phyloP scores from a whole-genome alignment of 305 asterid genomes.

The Galium porrigens region DNA sequence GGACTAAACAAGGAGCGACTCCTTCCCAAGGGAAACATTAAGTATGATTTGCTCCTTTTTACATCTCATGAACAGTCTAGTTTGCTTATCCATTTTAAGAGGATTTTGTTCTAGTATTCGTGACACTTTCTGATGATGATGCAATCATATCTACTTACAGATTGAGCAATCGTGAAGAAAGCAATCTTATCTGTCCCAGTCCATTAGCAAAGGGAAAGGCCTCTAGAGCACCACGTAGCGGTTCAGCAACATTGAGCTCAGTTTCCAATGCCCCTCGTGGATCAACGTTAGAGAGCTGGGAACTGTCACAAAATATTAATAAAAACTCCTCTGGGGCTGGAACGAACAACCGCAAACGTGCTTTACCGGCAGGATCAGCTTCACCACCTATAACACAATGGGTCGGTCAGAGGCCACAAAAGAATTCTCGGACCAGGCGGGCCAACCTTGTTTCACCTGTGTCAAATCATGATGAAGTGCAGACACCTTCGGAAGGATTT shows the following conservation, averaged over 20 bases:
- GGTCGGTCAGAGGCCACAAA: constrained; percentile 95
- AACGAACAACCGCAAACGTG: constrained; percentile 63
- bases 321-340: constrained; percentile 50
- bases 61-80: neutral
- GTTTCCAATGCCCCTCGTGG: constrained; percentile 40
- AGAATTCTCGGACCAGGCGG: constrained; percentile 82
- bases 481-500: constrained; percentile 61
- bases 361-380: constrained; percentile 59
- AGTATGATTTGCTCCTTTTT: constrained; percentile 31
- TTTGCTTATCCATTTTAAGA: neutral
- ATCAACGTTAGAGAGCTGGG: constrained; percentile 74
- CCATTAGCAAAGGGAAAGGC: constrained; percentile 74
- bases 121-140: constrained; percentile 8
- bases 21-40: constrained; percentile 56
- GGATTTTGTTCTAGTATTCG: neutral
- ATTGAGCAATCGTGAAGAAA: constrained; percentile 72
- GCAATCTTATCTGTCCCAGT: constrained; percentile 31
- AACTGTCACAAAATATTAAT: constrained; percentile 40
- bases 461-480: constrained; percentile 61
- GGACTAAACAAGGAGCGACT: constrained; percentile 61
- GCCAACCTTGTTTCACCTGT: constrained; percentile 75
- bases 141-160: constrained; percentile 29
- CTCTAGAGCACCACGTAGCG: constrained; percentile 75
- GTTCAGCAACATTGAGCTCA: constrained; percentile 35
- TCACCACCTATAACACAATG: constrained; percentile 95